Conservation (phyloP, 169 alveolate genomes). For the Plasmodium vivax region DNA sequence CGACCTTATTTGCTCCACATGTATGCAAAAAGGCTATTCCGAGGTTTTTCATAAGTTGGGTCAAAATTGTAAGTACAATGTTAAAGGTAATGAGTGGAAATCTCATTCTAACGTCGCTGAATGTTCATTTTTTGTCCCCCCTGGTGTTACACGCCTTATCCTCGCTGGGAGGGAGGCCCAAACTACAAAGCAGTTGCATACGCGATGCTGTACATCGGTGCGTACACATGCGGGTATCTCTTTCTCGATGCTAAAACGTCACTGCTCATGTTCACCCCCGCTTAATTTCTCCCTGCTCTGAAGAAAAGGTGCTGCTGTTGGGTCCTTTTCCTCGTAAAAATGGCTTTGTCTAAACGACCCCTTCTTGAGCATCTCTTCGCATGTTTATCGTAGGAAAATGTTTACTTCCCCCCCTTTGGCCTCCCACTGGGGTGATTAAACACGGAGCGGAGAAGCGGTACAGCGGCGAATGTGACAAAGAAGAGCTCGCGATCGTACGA, state of each 20-base stretch:
- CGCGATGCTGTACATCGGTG: background rate
- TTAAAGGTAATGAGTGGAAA: background rate
- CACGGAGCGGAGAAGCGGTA: background rate
- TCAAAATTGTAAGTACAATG: conserved; percentile 4
- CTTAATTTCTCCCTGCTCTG: background rate
- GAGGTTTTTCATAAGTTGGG: background rate
- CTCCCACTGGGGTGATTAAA: background rate
- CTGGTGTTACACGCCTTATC: background rate
- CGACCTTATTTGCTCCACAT: background rate
- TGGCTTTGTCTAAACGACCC: background rate
- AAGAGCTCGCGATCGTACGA: background rate
- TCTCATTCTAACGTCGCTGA: conserved; percentile 14
- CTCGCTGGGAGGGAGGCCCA: background rate
- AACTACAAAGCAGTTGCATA: background rate
- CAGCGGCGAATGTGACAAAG: background rate
- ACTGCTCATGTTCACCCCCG: background rate
- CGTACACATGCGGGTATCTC: background rate
- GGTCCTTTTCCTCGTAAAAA: background rate
- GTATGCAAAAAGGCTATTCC: background rate
- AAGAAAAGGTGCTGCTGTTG: background rate
- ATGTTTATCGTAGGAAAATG: background rate
- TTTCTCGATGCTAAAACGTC: background rate
- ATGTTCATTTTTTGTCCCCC: background rate
- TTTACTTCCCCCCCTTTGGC: background rate
- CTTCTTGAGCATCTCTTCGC: background rate